Base-by-base conservation (phyloP, 2,329 filamentous ascomycete species). In the Epichloe festucae region DNA sequence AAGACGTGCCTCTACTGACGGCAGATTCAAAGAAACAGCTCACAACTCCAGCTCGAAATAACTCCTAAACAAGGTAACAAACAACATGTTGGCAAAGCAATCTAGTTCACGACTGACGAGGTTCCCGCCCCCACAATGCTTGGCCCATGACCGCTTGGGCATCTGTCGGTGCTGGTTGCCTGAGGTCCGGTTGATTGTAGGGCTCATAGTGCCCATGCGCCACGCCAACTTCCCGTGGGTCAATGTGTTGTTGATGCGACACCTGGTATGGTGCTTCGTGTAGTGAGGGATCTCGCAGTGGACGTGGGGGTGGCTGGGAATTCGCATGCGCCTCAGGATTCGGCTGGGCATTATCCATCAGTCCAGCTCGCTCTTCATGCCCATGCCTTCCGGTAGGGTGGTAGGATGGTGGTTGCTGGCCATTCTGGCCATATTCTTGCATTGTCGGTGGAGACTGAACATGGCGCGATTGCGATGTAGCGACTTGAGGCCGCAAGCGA, bases 281-380 rank as follows among this genome's bases (percentile, higher is more conserved):
- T 19, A 48, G 42, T 17, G 55, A 51, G 12, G 36, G 23, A 5
- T 46, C 50, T 14, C 53, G 43, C 31, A 21, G 45, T 7, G 51
- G 54, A 14, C 52, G 52, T 34, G 50, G 53, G 21, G 54, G 53
- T 21, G 53, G 52, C 14, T 34, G 36, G 4, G 47, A 40, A 4
- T 49, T 21, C n/a, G 46, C n/a, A 35, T 50, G 51, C 1, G 47
- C 46, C 17, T 59, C 56, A 2, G 61, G 60, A 46, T 61, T 61
- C 3, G 63, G 64, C 54, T 66, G 64, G 2, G 64, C 64, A 46
- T 66, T 51, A 2, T 69, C 68, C 52, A 75, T 71, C 35, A 76
- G 65, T 2, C 72, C 72, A 3, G 65, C 66, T 36, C 65, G 70
- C 60, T 77, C 70, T 19, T 70, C 68, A 27, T 17, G 23, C 17